Evolutionary conservation across 2,329 filamentous ascomycete species (phyloP).

Genomic region (Xylaria sp.): DNA sequence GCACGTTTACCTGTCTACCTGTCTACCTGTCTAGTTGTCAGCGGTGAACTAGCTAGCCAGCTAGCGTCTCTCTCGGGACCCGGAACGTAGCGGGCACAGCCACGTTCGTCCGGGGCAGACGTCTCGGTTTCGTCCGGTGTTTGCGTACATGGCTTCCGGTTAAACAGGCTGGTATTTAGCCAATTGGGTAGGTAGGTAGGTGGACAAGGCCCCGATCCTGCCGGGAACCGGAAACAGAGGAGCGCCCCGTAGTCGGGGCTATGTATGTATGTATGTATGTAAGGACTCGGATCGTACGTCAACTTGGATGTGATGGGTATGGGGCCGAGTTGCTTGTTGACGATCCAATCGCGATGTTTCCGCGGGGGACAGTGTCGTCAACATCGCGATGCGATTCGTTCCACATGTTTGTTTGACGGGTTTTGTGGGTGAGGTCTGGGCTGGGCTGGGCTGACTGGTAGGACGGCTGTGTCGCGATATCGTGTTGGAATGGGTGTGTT

Average conservation of each 20-base stretch:
- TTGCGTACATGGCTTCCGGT: no score
- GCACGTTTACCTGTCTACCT: neutral
- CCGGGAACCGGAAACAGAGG: no score
- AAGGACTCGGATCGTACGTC: neutral
- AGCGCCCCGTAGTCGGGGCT: neutral
- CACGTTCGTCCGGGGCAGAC: conserved; percentile 11
- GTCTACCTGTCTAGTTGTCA: neutral
- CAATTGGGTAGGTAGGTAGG: no score
- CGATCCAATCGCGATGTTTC: conserved; percentile 1
- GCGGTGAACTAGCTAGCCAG: neutral
- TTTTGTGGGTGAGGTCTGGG: neutral
- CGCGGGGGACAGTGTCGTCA: conserved; percentile 3
- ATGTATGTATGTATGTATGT: neutral
- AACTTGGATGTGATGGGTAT: neutral
- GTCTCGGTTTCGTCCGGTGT: conserved; percentile 25
- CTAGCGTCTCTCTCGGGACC: conserved; percentile 3
- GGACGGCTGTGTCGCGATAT: neutral
- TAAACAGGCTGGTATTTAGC: no score
- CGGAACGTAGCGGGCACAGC: conserved; percentile 19
- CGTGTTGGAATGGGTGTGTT: neutral
- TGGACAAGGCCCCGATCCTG: no score
- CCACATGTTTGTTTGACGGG: neutral
- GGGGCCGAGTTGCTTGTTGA: neutral
- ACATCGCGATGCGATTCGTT: conserved; percentile 18
- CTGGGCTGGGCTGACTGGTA: no score